Conservation (phyloP, 73 alveolate genomes). For the Paramecium biaurelia region DNA sequence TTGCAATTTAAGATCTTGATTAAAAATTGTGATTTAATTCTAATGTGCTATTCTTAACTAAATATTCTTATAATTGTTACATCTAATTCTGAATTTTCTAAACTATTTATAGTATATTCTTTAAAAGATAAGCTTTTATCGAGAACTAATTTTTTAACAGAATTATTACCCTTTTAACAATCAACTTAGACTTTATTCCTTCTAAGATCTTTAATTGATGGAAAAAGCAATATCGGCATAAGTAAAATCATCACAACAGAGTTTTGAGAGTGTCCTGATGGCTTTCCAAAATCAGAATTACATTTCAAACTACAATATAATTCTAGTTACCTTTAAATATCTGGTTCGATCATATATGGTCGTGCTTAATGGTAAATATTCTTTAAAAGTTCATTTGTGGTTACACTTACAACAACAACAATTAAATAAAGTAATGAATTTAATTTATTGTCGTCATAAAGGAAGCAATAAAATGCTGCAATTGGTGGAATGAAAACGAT, state of each 20-base stretch:
- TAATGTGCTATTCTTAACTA: not conserved
- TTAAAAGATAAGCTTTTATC: not conserved
- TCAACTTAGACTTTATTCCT: not conserved
- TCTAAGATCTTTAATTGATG: not conserved
- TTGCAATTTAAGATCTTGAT: not conserved
- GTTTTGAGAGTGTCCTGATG: constrained; percentile 25
- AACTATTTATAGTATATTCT: not conserved
- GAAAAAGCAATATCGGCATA: not conserved
- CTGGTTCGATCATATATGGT: constrained; percentile 29
- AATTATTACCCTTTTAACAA: not conserved
- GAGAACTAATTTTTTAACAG: too few relatives aligned
- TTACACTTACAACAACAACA: not conserved
- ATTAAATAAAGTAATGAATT: not conserved
- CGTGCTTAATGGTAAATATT: constrained; percentile 15
- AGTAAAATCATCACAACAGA: not conserved
- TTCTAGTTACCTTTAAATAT: not conserved
- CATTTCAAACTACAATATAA: not conserved
- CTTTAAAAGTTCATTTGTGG: not conserved
- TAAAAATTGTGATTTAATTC: not conserved
- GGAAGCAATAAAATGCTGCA: not conserved
- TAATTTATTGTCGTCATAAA: not conserved
- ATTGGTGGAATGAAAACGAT: not conserved
- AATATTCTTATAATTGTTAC: not conserved
- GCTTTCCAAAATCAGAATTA: constrained; percentile 38
- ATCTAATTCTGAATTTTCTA: not conserved